Base-by-base conservation (phyloP, 495 filamentous ascomycete species). In the Thozetella sp. region DNA sequence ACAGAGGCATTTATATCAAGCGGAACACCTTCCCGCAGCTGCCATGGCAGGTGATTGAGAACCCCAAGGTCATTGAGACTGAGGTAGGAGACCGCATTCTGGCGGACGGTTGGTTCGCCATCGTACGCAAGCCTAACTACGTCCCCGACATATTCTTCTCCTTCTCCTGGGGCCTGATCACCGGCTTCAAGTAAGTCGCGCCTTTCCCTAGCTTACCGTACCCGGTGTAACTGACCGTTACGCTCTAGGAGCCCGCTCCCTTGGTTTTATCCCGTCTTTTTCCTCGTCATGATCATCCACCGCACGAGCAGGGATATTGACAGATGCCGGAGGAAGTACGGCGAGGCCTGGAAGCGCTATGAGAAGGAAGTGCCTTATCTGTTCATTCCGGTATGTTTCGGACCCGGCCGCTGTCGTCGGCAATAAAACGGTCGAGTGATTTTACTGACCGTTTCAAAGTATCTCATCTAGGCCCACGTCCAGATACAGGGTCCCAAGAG, bases 191-290 rank as follows among this genome's bases (percentile, higher is more conserved):
- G 43, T 48, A 48, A 9, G 43, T 48, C 12, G 17, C 30, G 6
- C 30, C 17, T 6, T 17, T 6, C 6, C 30, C 6, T 9, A 37
- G 17, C 9, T 37, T 17, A 17, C 30, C 30, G 30, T 6, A n/a
- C 11, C 43, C 20, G 20, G 20, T 19, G 20, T 37, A 37, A 9
- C 6, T 37, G 17, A 51, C 46, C 46, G n/a, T 51, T 10, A 6
- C 15, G 22, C 22, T 25, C 12, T 61, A 80, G 77, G 19, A 91
- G 86, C 72, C 94, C 95, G 2, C 93, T 98, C 77, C 95, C 95
- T 1, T 99, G 94, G 93, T 99, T 99, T 74, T 96, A 98, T 67
- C 91, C 93, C 12, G 72, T 91, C 43, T 99, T 99, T 80, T 99
- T 99, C 72, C 76, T 80, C 23, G 78, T 74, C 66, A 98, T 99